Percentiles rank a stretch among this genome's conserved stretches.
phyloP scores from a whole-genome alignment of 306 rosid species.

The Casuarina equisetifolia region DNA sequence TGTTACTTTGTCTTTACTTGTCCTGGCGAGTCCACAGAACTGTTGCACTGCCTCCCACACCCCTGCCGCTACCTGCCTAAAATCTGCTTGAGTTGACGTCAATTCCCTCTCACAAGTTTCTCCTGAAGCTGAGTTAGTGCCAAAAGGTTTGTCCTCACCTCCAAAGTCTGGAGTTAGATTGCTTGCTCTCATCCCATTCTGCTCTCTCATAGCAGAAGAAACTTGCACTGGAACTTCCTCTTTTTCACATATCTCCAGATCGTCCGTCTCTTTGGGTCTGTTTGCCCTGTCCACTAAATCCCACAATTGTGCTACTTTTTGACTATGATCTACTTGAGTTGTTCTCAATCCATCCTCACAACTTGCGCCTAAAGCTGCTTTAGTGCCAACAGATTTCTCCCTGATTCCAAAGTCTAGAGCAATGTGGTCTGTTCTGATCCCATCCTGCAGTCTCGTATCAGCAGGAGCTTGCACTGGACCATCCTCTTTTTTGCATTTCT shows the following conservation, averaged over 20 bases:
- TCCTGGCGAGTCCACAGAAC: constrained; percentile 33
- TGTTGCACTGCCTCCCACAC: constrained; percentile 40
- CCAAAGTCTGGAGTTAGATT: constrained; percentile 38
- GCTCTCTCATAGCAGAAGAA: constrained; percentile 39
- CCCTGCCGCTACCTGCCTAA: constrained; percentile 39
- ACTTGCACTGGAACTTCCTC: constrained; percentile 29
- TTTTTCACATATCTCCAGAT: constrained; percentile 25
- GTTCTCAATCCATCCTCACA: constrained; percentile 30
- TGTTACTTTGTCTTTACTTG: constrained; percentile 27
- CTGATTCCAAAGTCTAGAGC: constrained; percentile 33
- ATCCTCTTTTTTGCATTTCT: constrained; percentile 30
- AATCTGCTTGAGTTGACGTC: constrained; percentile 36
- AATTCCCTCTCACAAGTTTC: constrained; percentile 34
- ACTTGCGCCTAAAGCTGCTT: constrained; percentile 38
- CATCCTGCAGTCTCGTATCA: constrained; percentile 34
- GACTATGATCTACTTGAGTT: constrained; percentile 35
- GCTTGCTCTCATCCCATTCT: constrained; percentile 27
- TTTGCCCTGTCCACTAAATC: constrained; percentile 37
- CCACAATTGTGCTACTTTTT: constrained; percentile 37
- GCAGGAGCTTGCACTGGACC: constrained; percentile 36
- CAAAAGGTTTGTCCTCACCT: constrained; percentile 19
- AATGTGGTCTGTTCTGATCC: constrained; percentile 32
- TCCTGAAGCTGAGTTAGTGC: constrained; percentile 34
- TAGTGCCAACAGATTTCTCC: constrained; percentile 18
- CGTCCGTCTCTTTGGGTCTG: too few relatives aligned